phyloP scores from a whole-genome alignment of 352 stramenopile species.

The Phytophthora idaei region DNA sequence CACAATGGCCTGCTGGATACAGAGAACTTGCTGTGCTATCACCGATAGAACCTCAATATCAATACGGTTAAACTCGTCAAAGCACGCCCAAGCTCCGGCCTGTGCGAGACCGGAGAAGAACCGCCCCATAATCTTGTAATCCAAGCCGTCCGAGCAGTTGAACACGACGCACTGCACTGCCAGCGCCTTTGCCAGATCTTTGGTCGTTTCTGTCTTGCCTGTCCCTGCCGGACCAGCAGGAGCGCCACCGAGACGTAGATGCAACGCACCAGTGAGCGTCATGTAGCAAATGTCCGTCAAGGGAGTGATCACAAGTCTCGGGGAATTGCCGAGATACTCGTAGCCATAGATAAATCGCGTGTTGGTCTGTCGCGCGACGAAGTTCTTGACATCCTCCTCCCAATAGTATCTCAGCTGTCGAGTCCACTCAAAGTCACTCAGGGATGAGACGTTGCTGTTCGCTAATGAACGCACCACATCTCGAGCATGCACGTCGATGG shows the following conservation, averaged over 20 bases:
- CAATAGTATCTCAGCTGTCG: constrained; percentile 90
- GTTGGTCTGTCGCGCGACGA: constrained; percentile 83
- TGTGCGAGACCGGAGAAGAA: constrained; percentile 96
- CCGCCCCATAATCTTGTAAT: constrained; percentile 97
- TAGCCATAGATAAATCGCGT: constrained; percentile 88
- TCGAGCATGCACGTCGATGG: constrained; percentile 92
- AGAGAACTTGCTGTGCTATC: constrained; percentile 96
- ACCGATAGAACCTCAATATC: constrained; percentile 96
- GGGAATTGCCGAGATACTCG: constrained; percentile 87
- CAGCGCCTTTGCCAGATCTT: constrained; percentile 94
- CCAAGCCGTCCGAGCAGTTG: constrained; percentile 95
- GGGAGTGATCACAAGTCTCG: constrained; percentile 83
- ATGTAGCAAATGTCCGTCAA: constrained; percentile 92
- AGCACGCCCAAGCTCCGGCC: constrained; percentile 94
- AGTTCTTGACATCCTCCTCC: constrained; percentile 89
- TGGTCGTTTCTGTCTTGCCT: constrained; percentile 95
- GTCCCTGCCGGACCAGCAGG: constrained; percentile 93
- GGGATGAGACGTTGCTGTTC: constrained; percentile 75
- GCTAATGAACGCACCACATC: constrained; percentile 88
- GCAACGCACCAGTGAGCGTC: constrained; percentile 94
- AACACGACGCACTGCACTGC: constrained; percentile 96
- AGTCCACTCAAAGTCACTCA: constrained; percentile 93
- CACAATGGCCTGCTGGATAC: constrained; percentile 94
- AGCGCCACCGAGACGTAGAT: constrained; percentile 91
- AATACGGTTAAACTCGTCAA: constrained; percentile 97